Evolutionary conservation across 2,329 filamentous ascomycete species (phyloP), one percentile per base, ranked within the genome.

Genomic region (Chaetothyriales sp.): DNA sequence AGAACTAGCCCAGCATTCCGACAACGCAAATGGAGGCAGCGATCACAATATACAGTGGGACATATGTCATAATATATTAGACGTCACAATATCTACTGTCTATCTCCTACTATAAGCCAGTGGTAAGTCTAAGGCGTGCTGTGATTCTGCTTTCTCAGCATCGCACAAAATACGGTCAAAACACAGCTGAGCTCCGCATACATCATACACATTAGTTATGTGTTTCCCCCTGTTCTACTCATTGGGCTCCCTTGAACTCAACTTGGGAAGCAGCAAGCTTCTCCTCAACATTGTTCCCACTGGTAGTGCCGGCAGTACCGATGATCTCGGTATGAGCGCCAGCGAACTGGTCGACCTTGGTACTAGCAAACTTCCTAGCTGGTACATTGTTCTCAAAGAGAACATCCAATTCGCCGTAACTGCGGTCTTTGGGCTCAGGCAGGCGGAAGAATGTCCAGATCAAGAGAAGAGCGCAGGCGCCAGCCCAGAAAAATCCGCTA

Each of bases 381-480:
- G 63, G 57, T 5, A 72, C 61, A 5, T 61, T 55, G 28, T 62
- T 62, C 56, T 70, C 68, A 54, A 73, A 73, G 37, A 73, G 73
- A 48, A 92, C 62, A 65, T 95, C 88, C 50, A 95, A 71, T 68
- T 95, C 88, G 5, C 86, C 88, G 64, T 90, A 94, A 0, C 85
- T 85, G 43, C 87, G 80, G 7, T 85, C 89, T 5, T 72, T 73
- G 0, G 88, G 86, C 65, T 94, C 88, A 0, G 88, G 88, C 0
- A 90, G 72, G 13, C 85, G 77, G 73, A 89, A 89, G 64, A 80
- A 90, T 0, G 83, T 83, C 69, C 89, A 94, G 13, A 90, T 69
- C 61, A 89, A 80, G 69, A 85, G 90, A 50, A 81, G 67, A 69
- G 87, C 86, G 69, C 85, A 62, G 3, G 63, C 59, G 4, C 83